Evolutionary conservation across 768 basidiomycete genomes (phyloP), one percentile per base, ranked within the genome.

Genomic region (Leccinum ochraceum): DNA sequence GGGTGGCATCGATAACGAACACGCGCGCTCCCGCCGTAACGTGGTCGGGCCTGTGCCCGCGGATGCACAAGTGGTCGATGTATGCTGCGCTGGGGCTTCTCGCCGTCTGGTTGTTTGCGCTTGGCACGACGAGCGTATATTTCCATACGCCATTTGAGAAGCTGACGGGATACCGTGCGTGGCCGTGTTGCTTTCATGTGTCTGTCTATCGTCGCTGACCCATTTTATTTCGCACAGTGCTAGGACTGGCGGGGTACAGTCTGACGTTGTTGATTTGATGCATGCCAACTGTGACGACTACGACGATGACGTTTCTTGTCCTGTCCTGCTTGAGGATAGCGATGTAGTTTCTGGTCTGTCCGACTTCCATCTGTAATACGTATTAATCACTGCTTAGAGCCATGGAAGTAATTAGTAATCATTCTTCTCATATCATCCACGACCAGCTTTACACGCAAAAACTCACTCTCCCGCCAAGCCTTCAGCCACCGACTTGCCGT

Each of bases 81-180:
- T 66, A 57, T 5, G 73, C 76, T 7, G 82, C 83, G 48, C 49
- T 81, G 0, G 74, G 70, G 3, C 73, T 93, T 42, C 69, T 93
- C 32, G 76, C 57, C 1, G 73, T 90, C 4, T 94, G 90, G 87
- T 63, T 92, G 53, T 83, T 92, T 71, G 92, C 92, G 64, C 75
- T 81, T 9, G 84, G 83, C 60, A 91, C 91, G 50, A 98, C 96
- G 22, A 86, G 88, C 56, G 77, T 96, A 8, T 98, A 94, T 73
- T 98, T 96, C 79, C 96, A 98, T 70, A 81, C 88, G 4, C 92
- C 93, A 0, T 74, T 81, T 13, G 96, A 98, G 78, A 98, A 98
- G 77, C 61, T 92, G 36, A 86, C 88, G 3, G 96, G 96, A 13
- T 90, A 88, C 60, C 44, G 94, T 95, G 69, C 70, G 92, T 86